A percentile compares a stretch with the other conserved stretches of the same genome.
These are phyloP conservation scores for Malus asiatica DNA, from an alignment of 306 rosid species.

Conservation along the genomic window DNA sequence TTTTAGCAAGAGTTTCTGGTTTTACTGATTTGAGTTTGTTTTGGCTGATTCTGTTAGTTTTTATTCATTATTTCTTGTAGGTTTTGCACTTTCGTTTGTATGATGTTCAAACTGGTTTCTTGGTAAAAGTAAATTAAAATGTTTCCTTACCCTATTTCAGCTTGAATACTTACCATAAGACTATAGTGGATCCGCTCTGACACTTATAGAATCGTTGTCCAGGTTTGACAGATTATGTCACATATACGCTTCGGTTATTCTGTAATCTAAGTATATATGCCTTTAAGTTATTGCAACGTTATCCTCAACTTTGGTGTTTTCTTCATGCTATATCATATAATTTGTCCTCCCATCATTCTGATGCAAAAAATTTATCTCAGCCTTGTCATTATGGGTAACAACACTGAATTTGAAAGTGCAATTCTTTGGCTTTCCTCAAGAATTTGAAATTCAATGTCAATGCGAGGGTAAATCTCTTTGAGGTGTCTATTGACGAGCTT, in stretches of 20 bases:
- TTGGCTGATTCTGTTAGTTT: not conserved
- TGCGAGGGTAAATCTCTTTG: conserved; percentile 91
- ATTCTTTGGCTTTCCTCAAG: not conserved
- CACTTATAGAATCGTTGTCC: conserved; percentile 73
- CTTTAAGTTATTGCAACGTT: not conserved
- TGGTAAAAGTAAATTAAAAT: conserved; percentile 25
- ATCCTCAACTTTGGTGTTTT: not conserved
- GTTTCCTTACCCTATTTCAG: too few relatives aligned
- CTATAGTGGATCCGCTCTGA: conserved; percentile 86
- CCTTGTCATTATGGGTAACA: conserved; percentile 81
- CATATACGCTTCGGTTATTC: not conserved
- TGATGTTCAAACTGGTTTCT: conserved; percentile 19
- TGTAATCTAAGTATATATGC: not conserved
- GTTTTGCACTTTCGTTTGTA: not conserved
- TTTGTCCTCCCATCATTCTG: conserved; percentile 9
- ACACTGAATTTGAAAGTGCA: conserved; percentile 10
- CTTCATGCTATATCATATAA: not conserved
- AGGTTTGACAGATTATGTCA: too few relatives aligned
- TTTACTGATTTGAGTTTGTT: too few relatives aligned
- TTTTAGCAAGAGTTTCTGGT: too few relatives aligned
- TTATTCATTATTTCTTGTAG: conserved; percentile 3
- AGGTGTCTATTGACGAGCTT: conserved; percentile 35
- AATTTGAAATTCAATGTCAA: conserved; percentile 79
- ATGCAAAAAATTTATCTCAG: conserved; percentile 31
- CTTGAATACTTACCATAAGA: conserved; percentile 41